Base-by-base conservation (phyloP, 108 stramenopile genomes). In the Cyclotella baltica region DNA sequence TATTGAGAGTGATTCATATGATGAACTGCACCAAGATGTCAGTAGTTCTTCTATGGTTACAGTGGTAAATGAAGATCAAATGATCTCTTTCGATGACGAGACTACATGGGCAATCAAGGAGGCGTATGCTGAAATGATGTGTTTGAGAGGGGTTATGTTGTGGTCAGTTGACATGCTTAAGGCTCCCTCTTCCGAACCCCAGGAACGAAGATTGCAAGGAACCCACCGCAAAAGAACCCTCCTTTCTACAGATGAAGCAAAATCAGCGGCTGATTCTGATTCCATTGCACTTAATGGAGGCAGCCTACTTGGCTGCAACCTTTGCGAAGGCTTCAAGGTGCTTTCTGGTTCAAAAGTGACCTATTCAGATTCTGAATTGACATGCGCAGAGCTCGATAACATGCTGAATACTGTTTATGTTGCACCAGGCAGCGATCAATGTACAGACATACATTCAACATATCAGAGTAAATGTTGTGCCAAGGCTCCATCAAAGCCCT, bases 81-180 rank as follows among this genome's bases (percentile, higher is more conserved):
- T 81, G 75, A 85, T 85, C 30, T 81, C 76, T 33, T 85, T 65
- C 34, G 84, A 85, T 55, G 75, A 85, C 27, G 75, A 70, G 55
- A 63, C 30, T 23, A 85, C 84, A 20, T 85, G 80, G 76, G 68
- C 80, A 29, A 77, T 81, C 62, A 85, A 85, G 38, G 76, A 85
- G 59, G 80, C 74, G 9, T 85, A 85, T 55, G 79, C 84, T 29
- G 79, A 81, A 56, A 81, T 81, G 80, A 81, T 77, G 80, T 85
- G 84, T 33, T 53, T 85, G 18, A 75, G 84, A 72, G 84, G 84
- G 33, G 71, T 69, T n/a, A 85, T 81, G 80, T 47, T 80, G 19
- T 85, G 84, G 84, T 85, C 84, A 20, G 53, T 81, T n/a, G 84
- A 85, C 55, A 85, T 85, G 84, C 67, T 83, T 43, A 72, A 76